These are phyloP conservation scores for Pseudonectria buxi DNA, from an alignment of 2,329 filamentous ascomycete species.

Conservation along the genomic window DNA sequence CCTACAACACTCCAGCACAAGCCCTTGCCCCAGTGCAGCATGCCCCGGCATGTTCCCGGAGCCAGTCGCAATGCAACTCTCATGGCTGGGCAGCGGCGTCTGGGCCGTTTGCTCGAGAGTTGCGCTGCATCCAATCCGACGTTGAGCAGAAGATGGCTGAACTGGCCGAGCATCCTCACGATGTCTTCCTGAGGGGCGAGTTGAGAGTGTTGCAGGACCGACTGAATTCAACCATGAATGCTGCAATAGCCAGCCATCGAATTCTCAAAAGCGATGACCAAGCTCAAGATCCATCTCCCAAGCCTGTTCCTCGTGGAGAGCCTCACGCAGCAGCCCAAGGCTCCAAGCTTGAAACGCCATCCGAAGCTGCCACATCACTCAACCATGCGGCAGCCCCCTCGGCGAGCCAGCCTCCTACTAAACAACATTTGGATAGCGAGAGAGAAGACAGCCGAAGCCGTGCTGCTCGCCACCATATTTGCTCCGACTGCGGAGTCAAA, in stretches of 20 bases:
- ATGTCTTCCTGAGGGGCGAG: constrained; percentile 16
- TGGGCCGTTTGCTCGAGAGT: constrained; percentile 11
- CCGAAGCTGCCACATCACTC: not conserved
- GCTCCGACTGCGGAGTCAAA: constrained; percentile 29
- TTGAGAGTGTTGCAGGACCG: constrained; percentile 21
- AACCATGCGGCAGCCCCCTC: not conserved
- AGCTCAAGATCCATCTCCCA: not conserved
- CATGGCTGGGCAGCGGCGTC: constrained; percentile 2
- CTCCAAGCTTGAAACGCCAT: not conserved
- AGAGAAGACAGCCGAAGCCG: constrained; percentile 15
- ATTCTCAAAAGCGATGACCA: not conserved
- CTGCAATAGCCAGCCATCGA: constrained; percentile 11
- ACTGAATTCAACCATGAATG: constrained; percentile 24
- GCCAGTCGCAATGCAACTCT: not conserved
- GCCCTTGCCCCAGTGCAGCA: not conserved
- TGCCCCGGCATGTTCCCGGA: not conserved
- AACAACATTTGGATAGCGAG: not conserved
- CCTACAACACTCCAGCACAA: not conserved
- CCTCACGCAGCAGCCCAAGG: not conserved
- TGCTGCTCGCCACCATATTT: constrained; percentile 25
- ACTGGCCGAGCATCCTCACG: constrained; percentile 17
- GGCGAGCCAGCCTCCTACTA: not conserved
- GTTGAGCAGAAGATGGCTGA: constrained; percentile 21
- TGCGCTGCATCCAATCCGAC: constrained; percentile 21
- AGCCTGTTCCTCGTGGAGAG: not conserved